Conservation (phyloP, 345 rosid species). For the Erucastrum elatum region DNA sequence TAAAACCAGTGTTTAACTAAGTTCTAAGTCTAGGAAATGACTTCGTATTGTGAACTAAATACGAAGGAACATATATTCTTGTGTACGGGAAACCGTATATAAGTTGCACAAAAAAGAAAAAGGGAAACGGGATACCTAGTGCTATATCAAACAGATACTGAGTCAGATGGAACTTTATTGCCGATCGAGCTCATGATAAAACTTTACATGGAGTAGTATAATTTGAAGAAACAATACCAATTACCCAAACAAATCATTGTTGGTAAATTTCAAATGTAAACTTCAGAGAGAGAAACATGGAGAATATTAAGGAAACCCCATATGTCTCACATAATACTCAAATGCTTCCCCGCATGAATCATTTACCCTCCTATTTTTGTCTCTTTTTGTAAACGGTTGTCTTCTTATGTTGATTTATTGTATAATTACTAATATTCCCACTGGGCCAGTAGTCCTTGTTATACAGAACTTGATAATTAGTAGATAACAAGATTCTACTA, state of each 20-base stretch:
- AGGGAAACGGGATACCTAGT: background rate
- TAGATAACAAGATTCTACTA: conserved; percentile 2
- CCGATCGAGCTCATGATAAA: conserved; percentile 22
- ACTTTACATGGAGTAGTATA: conserved; percentile 30
- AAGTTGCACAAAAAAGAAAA: too few relatives aligned
- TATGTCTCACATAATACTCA: conserved; percentile 30
- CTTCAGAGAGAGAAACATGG: conserved; percentile 1
- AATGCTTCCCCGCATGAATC: conserved; percentile 15
- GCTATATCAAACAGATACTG: conserved; percentile 1
- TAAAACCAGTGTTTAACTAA: background rate
- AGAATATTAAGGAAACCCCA: conserved; percentile 24
- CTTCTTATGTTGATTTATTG: background rate
- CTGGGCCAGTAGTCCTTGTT: background rate
- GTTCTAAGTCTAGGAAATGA: background rate
- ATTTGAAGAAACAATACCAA: conserved; percentile 20
- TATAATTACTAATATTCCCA: conserved; percentile 6
- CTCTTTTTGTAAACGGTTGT: background rate
- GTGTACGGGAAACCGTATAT: background rate
- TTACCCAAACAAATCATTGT: conserved; percentile 37
- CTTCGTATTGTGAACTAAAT: background rate
- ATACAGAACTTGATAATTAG: background rate
- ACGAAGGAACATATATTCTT: background rate
- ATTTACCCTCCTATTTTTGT: background rate
- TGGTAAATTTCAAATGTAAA: conserved; percentile 36
- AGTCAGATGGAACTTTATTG: conserved; percentile 16